These are phyloP conservation scores for Rhodotorula sp. DNA, from an alignment of 1,284 basidiomycete genomes.

Conservation along the genomic window DNA sequence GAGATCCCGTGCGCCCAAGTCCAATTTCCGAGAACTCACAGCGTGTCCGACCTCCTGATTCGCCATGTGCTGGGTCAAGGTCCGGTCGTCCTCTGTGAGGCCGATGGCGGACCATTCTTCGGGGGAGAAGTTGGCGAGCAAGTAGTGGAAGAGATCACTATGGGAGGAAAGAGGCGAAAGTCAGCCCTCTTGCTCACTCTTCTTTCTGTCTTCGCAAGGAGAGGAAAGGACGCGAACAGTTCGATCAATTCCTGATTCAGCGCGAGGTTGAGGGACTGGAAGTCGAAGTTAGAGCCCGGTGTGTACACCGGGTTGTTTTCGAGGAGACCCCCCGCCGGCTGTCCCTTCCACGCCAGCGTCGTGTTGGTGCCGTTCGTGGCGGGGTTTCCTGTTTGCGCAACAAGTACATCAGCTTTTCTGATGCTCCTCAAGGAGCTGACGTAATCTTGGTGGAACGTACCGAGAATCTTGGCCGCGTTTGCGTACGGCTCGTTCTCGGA, in stretches of 20 bases:
- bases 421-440: no score
- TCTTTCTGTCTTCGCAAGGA: not conserved
- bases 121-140: constrained; percentile 55
- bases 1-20: no score
- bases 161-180: no score
- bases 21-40: constrained; percentile 2
- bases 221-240: constrained; percentile 46
- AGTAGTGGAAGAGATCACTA: constrained; percentile 58
- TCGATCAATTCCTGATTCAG: constrained; percentile 39
- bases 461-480: constrained; percentile 7
- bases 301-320: constrained; percentile 16
- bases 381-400: constrained; percentile 1
- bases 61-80: constrained; percentile 59
- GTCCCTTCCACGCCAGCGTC: constrained; percentile 19
- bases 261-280: constrained; percentile 53
- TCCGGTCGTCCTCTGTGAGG: constrained; percentile 58
- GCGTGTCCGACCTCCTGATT: constrained; percentile 60
- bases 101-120: constrained; percentile 50
- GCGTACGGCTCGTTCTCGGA: constrained; percentile 18
- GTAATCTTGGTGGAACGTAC: not conserved
- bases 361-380: constrained; percentile 34
- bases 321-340: constrained; percentile 30
- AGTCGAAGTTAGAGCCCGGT: constrained; percentile 55
- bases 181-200: not conserved
- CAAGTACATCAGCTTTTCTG: not conserved